A percentile compares a stretch with the other conserved stretches of the same genome.
These are phyloP conservation scores for Pythium oligandrum DNA, from an alignment of 352 stramenopile species.

Conservation along the genomic window DNA sequence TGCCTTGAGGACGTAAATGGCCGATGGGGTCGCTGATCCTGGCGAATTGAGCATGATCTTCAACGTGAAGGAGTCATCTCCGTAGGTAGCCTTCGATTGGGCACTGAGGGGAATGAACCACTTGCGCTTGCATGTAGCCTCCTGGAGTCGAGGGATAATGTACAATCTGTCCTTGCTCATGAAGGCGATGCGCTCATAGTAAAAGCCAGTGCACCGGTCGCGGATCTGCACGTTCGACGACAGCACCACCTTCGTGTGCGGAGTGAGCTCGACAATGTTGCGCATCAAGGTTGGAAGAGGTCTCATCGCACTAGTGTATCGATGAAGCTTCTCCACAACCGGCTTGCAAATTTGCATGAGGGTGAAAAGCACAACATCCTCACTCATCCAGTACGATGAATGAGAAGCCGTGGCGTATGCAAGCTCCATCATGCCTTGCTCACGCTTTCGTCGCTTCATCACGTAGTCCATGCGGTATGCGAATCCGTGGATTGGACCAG, in stretches of 20 bases:
- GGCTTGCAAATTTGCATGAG: slow-evolving; percentile 84
- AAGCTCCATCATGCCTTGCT: slow-evolving; percentile 86
- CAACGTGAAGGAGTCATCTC: slow-evolving; percentile 79
- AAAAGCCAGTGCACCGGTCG: slow-evolving; percentile 73
- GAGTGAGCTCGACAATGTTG: slow-evolving; percentile 76
- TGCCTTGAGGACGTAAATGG: slow-evolving; percentile 57
- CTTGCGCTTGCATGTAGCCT: slow-evolving; percentile 65
- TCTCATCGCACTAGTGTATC: slow-evolving; percentile 73
- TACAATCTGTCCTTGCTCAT: slow-evolving; percentile 69
- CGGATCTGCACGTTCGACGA: slow-evolving; percentile 73
- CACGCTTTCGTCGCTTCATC: slow-evolving; percentile 63
- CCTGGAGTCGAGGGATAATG: slow-evolving; percentile 50
- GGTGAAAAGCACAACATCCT: slow-evolving; percentile 83
- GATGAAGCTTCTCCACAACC: slow-evolving; percentile 73
- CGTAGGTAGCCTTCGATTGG: slow-evolving; percentile 51
- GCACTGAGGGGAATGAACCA: slow-evolving; percentile 59
- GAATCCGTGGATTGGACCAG: slow-evolving; percentile 67
- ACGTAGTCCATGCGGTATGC: slow-evolving; percentile 79
- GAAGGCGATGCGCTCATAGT: slow-evolving; percentile 67
- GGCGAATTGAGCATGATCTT: slow-evolving; percentile 43
- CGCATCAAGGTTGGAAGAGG: slow-evolving; percentile 71
- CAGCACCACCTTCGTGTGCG: slow-evolving; percentile 56
- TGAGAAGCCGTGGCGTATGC: slow-evolving; percentile 78
- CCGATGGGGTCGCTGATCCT: slow-evolving; percentile 9
- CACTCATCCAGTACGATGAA: slow-evolving; percentile 87